Evolutionary conservation across 805 yeast species (phyloP), one percentile per base, ranked within the genome.

Genomic region (Metschnikowia rubicola): DNA sequence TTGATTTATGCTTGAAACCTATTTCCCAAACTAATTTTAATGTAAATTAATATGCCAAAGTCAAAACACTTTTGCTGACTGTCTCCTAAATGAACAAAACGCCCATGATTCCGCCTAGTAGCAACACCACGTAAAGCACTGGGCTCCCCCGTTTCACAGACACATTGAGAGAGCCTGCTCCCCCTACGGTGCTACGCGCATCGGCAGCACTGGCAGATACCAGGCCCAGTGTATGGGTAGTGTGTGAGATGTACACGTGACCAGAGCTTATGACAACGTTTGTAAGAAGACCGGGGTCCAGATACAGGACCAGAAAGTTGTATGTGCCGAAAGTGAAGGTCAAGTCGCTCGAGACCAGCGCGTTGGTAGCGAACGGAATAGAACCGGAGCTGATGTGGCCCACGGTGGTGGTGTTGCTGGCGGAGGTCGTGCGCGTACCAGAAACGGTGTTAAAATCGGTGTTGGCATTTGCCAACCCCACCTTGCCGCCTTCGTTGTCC

Each of bases 381-480:
- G 53, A 30, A 3, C 78, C 79, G 0, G 79, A 69, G 33, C 45
- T 31, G 10, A 79, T 68, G 39, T 47, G 48, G 9, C 51, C 64
- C n/a, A 61, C 52, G 8, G 57, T 47, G 12, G 60, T 51, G 32
- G 12, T 33, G 68, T n/a, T 34, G 5, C 10, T 9, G 37, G 30
- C 10, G 9, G 36, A 12, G 56, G 56, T 38, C 49, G 3, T 11
- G 17, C 8, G 19, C 33, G 12, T 33, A 7, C 15, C 34, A 12
- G 10, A 9, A 8, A 4, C 9, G 21, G 26, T 32, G 29, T 30
- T 43, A 11, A 62, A 26, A 21, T 52, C 44, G 10, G 46, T 50
- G 45, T 70, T 68, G 3, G 83, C 71, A 39, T 74, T 74, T 1
- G 81, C 87, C 41, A 86, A 41, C 0, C 85, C 94, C 28, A 85